Evolutionary conservation across 345 rosid genomes (phyloP).

Genomic region (Brassica rapa): DNA sequence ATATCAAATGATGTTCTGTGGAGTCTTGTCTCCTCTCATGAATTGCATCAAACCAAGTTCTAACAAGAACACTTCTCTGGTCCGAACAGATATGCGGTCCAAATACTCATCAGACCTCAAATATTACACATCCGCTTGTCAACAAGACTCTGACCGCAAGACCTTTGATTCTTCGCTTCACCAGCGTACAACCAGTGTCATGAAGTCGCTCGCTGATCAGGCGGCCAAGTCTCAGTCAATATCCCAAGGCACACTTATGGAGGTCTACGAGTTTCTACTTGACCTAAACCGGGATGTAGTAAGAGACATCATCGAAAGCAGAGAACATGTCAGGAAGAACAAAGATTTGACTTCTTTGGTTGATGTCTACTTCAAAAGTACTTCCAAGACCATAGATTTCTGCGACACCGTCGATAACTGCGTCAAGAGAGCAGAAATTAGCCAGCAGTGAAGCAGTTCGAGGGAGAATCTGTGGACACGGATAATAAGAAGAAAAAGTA

Average conservation of each 20-base stretch:
- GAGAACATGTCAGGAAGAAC: slow-evolving; percentile 63
- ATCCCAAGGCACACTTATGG: slow-evolving; percentile 61
- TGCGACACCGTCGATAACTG: slow-evolving; percentile 61
- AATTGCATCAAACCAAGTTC: neutral
- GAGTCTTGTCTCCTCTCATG: neutral
- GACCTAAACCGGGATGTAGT: slow-evolving; percentile 67
- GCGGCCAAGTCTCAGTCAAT: slow-evolving; percentile 47
- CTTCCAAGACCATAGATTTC: slow-evolving; percentile 60
- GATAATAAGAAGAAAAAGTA: slow-evolving; percentile 43
- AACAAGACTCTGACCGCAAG: slow-evolving; percentile 53
- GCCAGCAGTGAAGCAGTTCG: slow-evolving; percentile 60
- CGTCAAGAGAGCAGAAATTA: slow-evolving; percentile 54
- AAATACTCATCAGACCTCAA: slow-evolving; percentile 48
- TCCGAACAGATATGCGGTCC: slow-evolving; percentile 22
- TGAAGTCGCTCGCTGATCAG: slow-evolving; percentile 49
- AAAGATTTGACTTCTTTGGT: slow-evolving; percentile 57
- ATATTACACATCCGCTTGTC: slow-evolving; percentile 67
- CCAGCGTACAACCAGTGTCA: slow-evolving; percentile 54
- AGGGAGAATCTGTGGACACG: slow-evolving; percentile 39
- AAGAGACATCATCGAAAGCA: slow-evolving; percentile 53
- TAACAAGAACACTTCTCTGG: neutral
- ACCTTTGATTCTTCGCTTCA: slow-evolving; percentile 60
- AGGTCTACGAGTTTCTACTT: slow-evolving; percentile 57
- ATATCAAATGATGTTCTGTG: slow-evolving; percentile 20
- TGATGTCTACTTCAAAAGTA: slow-evolving; percentile 63